Evolutionary conservation across 345 rosid species (phyloP), one percentile per base, ranked within the genome.

Genomic region (Excoecaria cochinchinensis): DNA sequence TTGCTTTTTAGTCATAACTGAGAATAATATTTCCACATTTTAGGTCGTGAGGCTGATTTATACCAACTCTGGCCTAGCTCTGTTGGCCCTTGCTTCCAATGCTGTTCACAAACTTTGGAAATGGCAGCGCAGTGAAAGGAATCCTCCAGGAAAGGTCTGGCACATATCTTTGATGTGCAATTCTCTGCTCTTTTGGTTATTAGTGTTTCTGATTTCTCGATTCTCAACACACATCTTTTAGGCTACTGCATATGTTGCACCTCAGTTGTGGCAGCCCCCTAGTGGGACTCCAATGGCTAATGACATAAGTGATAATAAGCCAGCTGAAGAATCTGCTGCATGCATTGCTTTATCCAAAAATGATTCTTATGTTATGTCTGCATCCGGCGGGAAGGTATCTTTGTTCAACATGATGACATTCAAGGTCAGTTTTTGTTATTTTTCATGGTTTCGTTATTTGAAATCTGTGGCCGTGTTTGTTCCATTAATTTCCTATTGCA

Each of bases 331-430:
- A 48, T 88, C 90, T 52, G 89, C 86, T 77, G 87, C 96, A 3
- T 93, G 97, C 90, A 85, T 93, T 80, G 95, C 98, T 3, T 84
- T 93, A 57, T 90, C 97, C n/a, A 93, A 89, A 79, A 91, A 90
- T 84, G 95, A 93, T 84, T 89, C 97, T 59, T 93, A 91, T 73
- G 91, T 93, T 46, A 88, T 91, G 91, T 91, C 97, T 58, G 90
- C 98, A 70, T 93, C 97, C 1, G 97, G 98, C 58, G 96, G 97
- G 58, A 91, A 91, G 79, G 86, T 89, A 58, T 90, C 96, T 47
- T 82, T 92, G 77, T 93, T 91, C 88, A 93, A 93, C 82, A 84
- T 91, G 94, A 90, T 89, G 95, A 93, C 93, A 19, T 93, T 90
- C 80, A 89, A 89, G 97, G 98, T 91, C 62, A 50, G 67, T 70